Conservation (phyloP, 768 basidiomycete genomes). For the Jaapia argillacea region DNA sequence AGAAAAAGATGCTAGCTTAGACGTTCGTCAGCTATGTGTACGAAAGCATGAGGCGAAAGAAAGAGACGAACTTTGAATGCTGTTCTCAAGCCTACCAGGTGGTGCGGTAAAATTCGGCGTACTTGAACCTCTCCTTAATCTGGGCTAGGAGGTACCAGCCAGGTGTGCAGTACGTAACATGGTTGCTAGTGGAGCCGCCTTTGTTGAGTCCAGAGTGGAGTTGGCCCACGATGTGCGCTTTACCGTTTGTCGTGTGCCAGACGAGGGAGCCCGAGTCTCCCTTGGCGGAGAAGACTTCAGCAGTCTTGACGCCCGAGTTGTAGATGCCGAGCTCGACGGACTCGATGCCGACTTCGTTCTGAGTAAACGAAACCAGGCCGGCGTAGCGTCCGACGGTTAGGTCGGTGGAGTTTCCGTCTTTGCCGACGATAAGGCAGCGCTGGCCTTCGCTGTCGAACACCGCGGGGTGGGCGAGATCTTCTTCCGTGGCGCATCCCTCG, state of each 20-base stretch:
- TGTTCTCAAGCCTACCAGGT: conserved; percentile 9
- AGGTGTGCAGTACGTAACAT: conserved; percentile 17
- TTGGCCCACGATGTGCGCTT: conserved; percentile 14
- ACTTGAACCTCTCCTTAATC: conserved; percentile 12
- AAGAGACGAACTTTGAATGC: no score
- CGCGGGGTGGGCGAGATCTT: conserved; percentile 17
- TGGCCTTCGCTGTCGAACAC: conserved; percentile 28
- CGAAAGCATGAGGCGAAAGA: neutral
- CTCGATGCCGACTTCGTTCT: conserved; percentile 13
- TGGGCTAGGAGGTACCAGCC: conserved; percentile 15
- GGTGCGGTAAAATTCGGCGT: conserved; percentile 14
- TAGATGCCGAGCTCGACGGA: conserved; percentile 26
- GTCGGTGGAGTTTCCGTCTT: conserved; percentile 25
- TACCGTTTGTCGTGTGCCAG: conserved; percentile 24
- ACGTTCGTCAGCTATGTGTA: neutral
- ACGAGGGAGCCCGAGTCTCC: conserved; percentile 33
- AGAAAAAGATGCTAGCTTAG: no score
- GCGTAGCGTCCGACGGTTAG: conserved; percentile 27
- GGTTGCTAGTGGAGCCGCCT: conserved; percentile 3
- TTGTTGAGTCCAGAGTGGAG: conserved; percentile 16
- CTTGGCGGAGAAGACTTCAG: conserved; percentile 21
- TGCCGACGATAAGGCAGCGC: conserved; percentile 21
- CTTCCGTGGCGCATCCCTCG: conserved; percentile 12
- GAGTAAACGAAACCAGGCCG: conserved; percentile 22
- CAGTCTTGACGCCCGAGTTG: conserved; percentile 19